Evolutionary conservation across 495 filamentous ascomycete species (phyloP).

Genomic region (Talaromyces proteolyticus): DNA sequence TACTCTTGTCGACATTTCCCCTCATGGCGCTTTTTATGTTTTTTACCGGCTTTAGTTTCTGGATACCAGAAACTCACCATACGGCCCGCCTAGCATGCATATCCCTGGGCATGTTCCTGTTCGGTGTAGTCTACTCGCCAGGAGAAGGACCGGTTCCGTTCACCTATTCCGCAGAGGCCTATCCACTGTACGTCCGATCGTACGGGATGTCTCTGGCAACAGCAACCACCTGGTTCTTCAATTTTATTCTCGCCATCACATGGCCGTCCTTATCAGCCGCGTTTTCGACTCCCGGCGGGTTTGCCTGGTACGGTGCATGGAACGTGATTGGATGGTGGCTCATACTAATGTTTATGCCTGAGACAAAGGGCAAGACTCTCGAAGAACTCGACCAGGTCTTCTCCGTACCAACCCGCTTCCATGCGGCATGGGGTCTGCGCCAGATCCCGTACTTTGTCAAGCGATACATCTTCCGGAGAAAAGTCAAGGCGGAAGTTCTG

Average conservation of each 20-base stretch:
- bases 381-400: constrained; percentile 46
- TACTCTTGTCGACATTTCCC: constrained; percentile 73
- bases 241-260: constrained; percentile 40
- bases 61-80: constrained; percentile 49
- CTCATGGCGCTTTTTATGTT: constrained; percentile 67
- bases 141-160: constrained; percentile 81
- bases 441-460: constrained; percentile 44
- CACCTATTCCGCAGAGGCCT: constrained; percentile 78
- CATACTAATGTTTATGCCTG: constrained; percentile 43
- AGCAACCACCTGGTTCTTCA: constrained; percentile 59
- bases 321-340: constrained; percentile 44
- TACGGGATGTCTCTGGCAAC: constrained; percentile 65
- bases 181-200: constrained; percentile 67
- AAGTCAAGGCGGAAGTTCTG: constrained; percentile 29
- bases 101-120: constrained; percentile 68
- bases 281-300: constrained; percentile 45
- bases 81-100: constrained; percentile 51
- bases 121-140: constrained; percentile 69
- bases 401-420: constrained; percentile 42
- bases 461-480: constrained; percentile 31
- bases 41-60: constrained; percentile 79
- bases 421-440: constrained; percentile 36
- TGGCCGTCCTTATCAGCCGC: constrained; percentile 55
- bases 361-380: constrained; percentile 43
- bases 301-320: constrained; percentile 50